A percentile compares a stretch with the other conserved stretches of the same genome.
Evolutionary conservation across 2,329 filamentous ascomycete genomes (phyloP).

Genomic region (Eutypella sp.): DNA sequence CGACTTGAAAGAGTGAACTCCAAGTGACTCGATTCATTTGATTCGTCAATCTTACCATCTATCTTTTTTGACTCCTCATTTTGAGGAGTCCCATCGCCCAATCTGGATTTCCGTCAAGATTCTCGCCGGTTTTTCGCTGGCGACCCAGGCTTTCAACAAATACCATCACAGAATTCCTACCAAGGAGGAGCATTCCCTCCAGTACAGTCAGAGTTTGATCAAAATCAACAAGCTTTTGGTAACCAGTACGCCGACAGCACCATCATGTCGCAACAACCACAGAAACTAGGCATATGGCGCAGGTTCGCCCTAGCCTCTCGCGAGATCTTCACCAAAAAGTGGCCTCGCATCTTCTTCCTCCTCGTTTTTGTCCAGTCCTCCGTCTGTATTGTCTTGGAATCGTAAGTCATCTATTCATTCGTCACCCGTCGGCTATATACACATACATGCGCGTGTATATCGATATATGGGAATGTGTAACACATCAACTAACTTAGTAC

Average conservation of each 20-base stretch:
- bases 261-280: conserved; percentile 26
- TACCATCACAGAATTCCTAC: conserved; percentile 11
- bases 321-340: conserved; percentile 76
- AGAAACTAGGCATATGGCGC: conserved; percentile 24
- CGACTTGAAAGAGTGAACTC: too few species aligned
- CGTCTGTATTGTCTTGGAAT: conserved; percentile 78
- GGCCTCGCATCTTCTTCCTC: conserved; percentile 83
- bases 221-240: conserved; percentile 7
- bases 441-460: too few species aligned
- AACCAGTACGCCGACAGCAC: conserved; percentile 25
- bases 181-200: not conserved
- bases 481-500: conserved; percentile 6
- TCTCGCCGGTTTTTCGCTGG: not conserved
- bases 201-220: conserved; percentile 7
- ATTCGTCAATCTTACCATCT: not conserved
- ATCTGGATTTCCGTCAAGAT: conserved; percentile 1
- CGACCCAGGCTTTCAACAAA: not conserved
- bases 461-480: too few species aligned
- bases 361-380: conserved; percentile 71
- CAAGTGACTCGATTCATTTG: too few species aligned
- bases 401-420: conserved; percentile 52
- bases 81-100: not conserved
- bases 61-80: not conserved
- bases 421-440: too few species aligned
- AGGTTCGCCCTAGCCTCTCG: conserved; percentile 39